Conservation (phyloP, 1,284 basidiomycete species). For the Sporisorium reilianum region DNA sequence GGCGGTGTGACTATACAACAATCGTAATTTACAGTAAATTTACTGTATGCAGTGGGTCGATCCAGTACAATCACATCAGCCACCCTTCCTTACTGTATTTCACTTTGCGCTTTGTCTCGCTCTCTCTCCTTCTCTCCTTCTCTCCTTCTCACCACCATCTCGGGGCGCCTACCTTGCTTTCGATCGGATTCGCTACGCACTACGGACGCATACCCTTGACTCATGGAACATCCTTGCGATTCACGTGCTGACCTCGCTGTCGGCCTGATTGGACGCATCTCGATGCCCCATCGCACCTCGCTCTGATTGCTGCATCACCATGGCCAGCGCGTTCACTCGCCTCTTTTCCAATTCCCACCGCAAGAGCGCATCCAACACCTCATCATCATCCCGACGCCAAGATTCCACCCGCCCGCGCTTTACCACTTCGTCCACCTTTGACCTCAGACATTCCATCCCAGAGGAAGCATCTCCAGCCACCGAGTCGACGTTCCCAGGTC, state of each 20-base stretch:
- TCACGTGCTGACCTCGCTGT: neutral
- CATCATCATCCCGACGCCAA: constrained; percentile 27
- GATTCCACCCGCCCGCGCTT: constrained; percentile 26
- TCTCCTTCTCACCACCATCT: neutral
- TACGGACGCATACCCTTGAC: neutral
- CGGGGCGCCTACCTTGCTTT: neutral
- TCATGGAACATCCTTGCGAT: neutral
- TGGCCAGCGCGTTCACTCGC: constrained; percentile 44
- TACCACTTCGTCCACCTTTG: constrained; percentile 31
- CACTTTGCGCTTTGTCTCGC: no score
- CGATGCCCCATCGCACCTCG: neutral
- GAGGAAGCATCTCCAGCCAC: constrained; percentile 25
- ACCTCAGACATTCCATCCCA: constrained; percentile 37
- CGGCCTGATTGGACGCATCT: neutral
- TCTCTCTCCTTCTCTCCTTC: neutral
- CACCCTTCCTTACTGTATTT: neutral
- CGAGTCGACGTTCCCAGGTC: constrained; percentile 13
- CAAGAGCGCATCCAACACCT: constrained; percentile 23
- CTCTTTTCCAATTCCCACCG: constrained; percentile 38
- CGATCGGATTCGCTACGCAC: neutral
- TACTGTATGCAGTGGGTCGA: neutral
- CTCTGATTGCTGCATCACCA: constrained; percentile 5
- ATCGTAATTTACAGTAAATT: no score
- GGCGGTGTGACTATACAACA: neutral
- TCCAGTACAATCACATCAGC: neutral